Evolutionary conservation across 805 yeast species (phyloP), one percentile per base, ranked within the genome.

Genomic region (Lachancea meyersii): DNA sequence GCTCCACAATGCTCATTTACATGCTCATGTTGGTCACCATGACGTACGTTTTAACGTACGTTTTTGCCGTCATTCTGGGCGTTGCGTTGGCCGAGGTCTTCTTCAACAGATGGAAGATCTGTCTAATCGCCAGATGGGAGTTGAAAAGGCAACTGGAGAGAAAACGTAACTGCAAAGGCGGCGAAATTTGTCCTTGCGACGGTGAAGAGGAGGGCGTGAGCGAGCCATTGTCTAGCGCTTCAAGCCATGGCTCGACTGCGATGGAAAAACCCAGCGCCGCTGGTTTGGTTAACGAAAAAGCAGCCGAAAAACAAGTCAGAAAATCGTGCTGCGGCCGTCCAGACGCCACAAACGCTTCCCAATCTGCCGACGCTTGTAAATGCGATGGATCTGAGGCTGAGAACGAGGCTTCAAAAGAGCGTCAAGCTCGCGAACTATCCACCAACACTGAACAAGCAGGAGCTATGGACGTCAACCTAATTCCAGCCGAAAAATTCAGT

Each of bases 21-120:
- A 81, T 81, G 27, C 63, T 84, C 53, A 84, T 84, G 94, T 71
- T 84, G 65, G 88, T 79, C 13, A 82, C 83, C 5, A 84, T 84
- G 94, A 70, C 82, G 31, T 83, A 70, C 57, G 73, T 82, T 7
- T 51, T 82, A 35, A 63, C 77, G 0, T 84, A 84, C 51, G 80
- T 84, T 60, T 84, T 84, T 63, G 91, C 86, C 1, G 79, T 82
- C 23, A 76, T 80, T 14, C 52, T 79, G 14, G 94, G 94, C 9
- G 65, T 82, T 46, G 73, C 88, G 0, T 65, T 82, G 44, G 86
- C 86, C 28, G 85, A 83, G 53, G 76, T 83, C 34, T 73, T 77
- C 52, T 82, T 81, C 62, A 81, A 80, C 51, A 75, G 85, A 58
- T 59, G 58, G 34, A 63, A 63, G 47, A 46, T 62, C 24, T 48